Evolutionary conservation across 2,329 filamentous ascomycete species (phyloP), one percentile per base, ranked within the genome.

Genomic region (Torrubiellomyces zombiae): DNA sequence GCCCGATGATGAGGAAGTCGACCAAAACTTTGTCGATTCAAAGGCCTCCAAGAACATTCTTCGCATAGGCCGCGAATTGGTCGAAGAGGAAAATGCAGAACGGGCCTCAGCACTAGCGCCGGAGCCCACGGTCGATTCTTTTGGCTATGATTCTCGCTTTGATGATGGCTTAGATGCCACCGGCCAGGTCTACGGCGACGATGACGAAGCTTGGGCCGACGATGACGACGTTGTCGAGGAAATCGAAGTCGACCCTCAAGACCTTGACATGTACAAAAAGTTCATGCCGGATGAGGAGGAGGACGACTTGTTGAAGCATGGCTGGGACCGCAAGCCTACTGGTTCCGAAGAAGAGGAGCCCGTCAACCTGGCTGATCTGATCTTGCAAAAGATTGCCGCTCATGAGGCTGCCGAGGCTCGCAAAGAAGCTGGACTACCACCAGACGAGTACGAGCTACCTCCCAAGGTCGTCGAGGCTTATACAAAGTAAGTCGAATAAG

Each of bases 381-480:
- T 98, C 35, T 56, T 98, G 30, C 75, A 86, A 44, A 93, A 92
- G 54, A 98, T 98, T 44, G 82, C 83, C 4, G 76, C 79, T 30
- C 80, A 91, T 41, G 89, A 98, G 56, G 77, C 80, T 4, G 63
- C 63, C 16, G 61, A 75, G 35, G 59, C 48, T 10, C 38, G 48
- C 22, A 44, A 43, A 15, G 45, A 44, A 18, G 30, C 68, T 27
- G 66, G 63, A 11, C 50, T 64, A 1, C 64, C 71, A 2, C 78
- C 89, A 35, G 85, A 92, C 32, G 78, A 82, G 12, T 74, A 82
- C 24, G 79, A 93, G 45, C 61, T 98, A 25, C 83, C 83, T 3
- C 75, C 75, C 21, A 94, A 93, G 54, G 83, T 94, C 9, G 66
- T 94, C 10, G 86, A 95, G 45, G 86, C 93, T 10, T 95, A 91